Percentiles rank a stretch among this genome's conserved stretches.
phyloP scores from a whole-genome alignment of 495 filamentous ascomycete species.

The Gamarada debralockiae region DNA sequence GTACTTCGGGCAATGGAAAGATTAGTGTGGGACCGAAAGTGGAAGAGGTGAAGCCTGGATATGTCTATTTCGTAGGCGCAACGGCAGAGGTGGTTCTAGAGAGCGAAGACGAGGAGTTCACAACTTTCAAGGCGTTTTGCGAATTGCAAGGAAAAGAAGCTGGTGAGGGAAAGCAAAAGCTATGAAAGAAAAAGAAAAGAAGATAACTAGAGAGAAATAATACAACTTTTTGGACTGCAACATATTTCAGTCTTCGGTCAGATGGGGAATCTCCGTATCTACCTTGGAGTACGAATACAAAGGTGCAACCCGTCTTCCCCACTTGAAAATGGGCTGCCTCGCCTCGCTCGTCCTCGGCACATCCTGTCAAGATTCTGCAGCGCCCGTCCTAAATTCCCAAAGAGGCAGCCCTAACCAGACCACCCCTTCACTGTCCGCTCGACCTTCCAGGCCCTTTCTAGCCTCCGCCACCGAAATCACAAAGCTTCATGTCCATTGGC shows the following conservation, averaged over 20 bases:
- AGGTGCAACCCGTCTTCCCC: too few relatives aligned
- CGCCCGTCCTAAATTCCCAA: not conserved
- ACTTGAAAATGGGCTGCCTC: too few relatives aligned
- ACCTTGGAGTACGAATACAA: too few relatives aligned
- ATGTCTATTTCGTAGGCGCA: constrained; percentile 64
- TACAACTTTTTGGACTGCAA: not conserved
- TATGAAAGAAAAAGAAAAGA: constrained; percentile 1
- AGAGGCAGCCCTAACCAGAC: not conserved
- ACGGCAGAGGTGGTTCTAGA: constrained; percentile 81
- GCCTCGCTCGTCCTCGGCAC: too few relatives aligned
- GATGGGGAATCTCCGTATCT: not conserved
- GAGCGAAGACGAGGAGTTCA: constrained; percentile 61
- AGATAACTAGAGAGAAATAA: not conserved
- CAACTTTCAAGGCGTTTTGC: constrained; percentile 94
- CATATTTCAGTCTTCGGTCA: too few relatives aligned
- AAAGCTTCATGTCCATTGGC: not conserved
- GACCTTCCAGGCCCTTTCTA: constrained; percentile 1
- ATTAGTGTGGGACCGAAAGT: constrained; percentile 52
- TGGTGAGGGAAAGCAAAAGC: constrained; percentile 17
- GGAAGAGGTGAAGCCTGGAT: constrained; percentile 57
- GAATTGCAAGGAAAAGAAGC: constrained; percentile 59
- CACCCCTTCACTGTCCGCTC: not conserved
- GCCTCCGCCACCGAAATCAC: not conserved
- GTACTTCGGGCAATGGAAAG: constrained; percentile 55
- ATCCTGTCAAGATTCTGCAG: too few relatives aligned